Evolutionary conservation across 140 eudicot species (phyloP).

Genomic region (Senecio squalidus): DNA sequence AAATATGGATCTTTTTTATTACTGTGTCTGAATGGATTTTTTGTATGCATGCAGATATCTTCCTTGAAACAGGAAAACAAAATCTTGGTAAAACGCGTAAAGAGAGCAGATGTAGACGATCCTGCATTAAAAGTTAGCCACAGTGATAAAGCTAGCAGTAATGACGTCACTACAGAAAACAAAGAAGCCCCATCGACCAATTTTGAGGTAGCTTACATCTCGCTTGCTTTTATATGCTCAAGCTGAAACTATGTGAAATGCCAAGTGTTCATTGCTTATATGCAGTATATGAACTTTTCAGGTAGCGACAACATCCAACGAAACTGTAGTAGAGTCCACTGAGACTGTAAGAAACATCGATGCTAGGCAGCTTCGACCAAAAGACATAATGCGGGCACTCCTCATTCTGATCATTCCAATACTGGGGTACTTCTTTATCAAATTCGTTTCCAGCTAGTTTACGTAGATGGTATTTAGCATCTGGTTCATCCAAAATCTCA

Average conservation of each 20-base stretch:
- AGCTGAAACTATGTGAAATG: background rate
- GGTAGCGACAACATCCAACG: constrained; percentile 22
- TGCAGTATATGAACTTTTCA: constrained; percentile 18
- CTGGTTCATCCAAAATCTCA: constrained; percentile 9
- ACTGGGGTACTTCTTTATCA: constrained; percentile 28
- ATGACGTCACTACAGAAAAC: constrained; percentile 23
- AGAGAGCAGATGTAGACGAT: constrained; percentile 22
- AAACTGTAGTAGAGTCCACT: constrained; percentile 14
- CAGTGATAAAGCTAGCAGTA: constrained; percentile 29
- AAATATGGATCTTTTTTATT: background rate
- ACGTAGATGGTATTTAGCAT: constrained; percentile 5
- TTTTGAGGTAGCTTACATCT: constrained; percentile 30
- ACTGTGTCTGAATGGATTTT: background rate
- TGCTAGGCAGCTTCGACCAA: constrained; percentile 48
- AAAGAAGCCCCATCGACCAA: constrained; percentile 25
- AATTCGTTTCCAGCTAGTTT: constrained; percentile 12
- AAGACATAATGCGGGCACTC: constrained; percentile 25
- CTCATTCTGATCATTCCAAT: constrained; percentile 38
- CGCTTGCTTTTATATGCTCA: background rate
- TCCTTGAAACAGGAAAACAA: constrained; percentile 51
- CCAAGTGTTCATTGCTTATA: constrained; percentile 5
- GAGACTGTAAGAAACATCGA: constrained; percentile 63
- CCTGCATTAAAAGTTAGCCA: constrained; percentile 19
- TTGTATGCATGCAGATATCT: constrained; percentile 51
- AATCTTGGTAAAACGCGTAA: constrained; percentile 31